Percentiles rank a stretch among this genome's conserved stretches.
Conservation (phyloP, 305 asterid genomes). For the Fraxinus platypoda region DNA sequence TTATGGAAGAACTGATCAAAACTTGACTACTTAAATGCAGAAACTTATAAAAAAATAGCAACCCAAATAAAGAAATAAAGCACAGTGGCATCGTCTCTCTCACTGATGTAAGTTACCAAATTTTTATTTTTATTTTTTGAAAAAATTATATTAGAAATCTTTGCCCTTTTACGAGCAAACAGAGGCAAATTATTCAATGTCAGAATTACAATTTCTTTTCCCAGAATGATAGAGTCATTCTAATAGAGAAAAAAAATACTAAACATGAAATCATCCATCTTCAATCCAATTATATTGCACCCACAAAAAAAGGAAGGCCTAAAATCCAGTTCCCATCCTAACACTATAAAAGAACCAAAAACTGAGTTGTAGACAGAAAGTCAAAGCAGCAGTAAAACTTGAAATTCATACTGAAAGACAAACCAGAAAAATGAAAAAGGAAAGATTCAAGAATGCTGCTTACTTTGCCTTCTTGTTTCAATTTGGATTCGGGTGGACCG, state of each 20-base stretch:
- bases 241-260: neutral
- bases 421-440: neutral
- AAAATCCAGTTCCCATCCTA: neutral
- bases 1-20: neutral
- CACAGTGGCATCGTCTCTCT: neutral
- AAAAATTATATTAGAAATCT: neutral
- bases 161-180: neutral
- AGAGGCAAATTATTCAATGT: neutral
- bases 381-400: neutral
- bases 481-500: slow-evolving; percentile 20
- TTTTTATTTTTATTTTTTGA: neutral
- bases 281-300: neutral
- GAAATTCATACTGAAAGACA: neutral
- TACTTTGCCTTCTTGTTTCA: slow-evolving; percentile 73
- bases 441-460: slow-evolving; percentile 14
- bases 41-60: neutral
- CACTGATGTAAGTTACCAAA: neutral
- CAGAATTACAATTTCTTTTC: neutral
- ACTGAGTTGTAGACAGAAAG: neutral
- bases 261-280: neutral
- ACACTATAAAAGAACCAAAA: neutral
- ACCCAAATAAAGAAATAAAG: neutral
- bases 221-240: neutral
- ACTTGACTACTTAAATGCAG: neutral
- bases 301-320: neutral